Conservation (phyloP, 2,329 filamentous ascomycete genomes). For the Colletotrichum costaricense region DNA sequence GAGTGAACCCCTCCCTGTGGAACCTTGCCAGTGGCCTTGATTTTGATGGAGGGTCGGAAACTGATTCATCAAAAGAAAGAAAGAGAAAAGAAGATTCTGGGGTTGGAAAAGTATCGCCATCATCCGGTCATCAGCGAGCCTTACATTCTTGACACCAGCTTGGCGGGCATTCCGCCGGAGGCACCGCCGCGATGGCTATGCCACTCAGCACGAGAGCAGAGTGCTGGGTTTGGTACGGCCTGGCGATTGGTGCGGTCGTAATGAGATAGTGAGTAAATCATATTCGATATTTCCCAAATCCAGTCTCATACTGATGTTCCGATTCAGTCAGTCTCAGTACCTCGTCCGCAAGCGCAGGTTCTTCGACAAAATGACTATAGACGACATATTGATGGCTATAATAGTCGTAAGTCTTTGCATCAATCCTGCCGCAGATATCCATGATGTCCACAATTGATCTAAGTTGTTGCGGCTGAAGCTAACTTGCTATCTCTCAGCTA, state of each 20-base stretch:
- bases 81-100: neutral
- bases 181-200: slow-evolving; percentile 3
- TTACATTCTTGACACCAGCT: neutral
- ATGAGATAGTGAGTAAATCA: slow-evolving; percentile 17
- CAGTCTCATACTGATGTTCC: neutral
- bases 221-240: slow-evolving; percentile 23
- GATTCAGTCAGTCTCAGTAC: slow-evolving; percentile 22
- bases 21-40: neutral
- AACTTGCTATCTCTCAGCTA: neutral
- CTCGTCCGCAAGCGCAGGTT: slow-evolving; percentile 24
- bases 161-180: neutral
- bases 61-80: neutral
- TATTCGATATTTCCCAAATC: neutral
- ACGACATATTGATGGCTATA: slow-evolving; percentile 26
- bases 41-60: neutral
- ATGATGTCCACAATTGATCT: too few relatives aligned
- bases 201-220: slow-evolving; percentile 12
- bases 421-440: neutral
- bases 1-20: neutral
- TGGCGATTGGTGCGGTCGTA: slow-evolving; percentile 16
- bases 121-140: neutral
- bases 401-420: slow-evolving; percentile 8
- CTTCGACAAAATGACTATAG: slow-evolving; percentile 16
- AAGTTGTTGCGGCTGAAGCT: too few relatives aligned
- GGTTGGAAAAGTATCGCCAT: neutral